Conservation (phyloP, 2,329 filamentous ascomycete genomes). For the Stemphylium lycopersici region DNA sequence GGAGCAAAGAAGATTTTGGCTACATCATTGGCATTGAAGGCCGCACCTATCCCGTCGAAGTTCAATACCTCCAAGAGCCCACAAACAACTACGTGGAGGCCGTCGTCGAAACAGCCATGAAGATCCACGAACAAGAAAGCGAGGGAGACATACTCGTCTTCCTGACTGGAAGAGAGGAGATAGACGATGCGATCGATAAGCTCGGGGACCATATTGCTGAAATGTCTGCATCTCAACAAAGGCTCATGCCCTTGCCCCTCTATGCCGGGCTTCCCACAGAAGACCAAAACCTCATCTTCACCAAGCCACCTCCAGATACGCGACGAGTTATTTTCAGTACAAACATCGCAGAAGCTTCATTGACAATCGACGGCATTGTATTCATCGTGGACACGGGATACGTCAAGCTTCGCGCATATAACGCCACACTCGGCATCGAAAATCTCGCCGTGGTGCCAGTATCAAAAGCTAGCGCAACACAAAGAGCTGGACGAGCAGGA, state of each 20-base stretch:
- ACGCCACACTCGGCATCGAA: constrained; percentile 85
- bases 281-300: constrained; percentile 94
- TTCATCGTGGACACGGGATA: constrained; percentile 92
- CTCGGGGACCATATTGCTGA: constrained; percentile 74
- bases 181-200: constrained; percentile 79
- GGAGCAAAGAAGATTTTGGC: constrained; percentile 54
- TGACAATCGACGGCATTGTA: constrained; percentile 89
- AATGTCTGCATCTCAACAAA: constrained; percentile 64
- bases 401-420: constrained; percentile 86
- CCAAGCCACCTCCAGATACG: constrained; percentile 78
- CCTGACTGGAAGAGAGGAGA: constrained; percentile 90
- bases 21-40: constrained; percentile 85
- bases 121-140: constrained; percentile 81
- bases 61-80: constrained; percentile 78
- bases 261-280: constrained; percentile 90
- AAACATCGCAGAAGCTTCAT: constrained; percentile 94
- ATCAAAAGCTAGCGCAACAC: constrained; percentile 90
- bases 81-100: constrained; percentile 86
- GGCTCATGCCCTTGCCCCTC: constrained; percentile 75
- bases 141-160: constrained; percentile 91
- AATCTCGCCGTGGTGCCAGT: constrained; percentile 80
- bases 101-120: constrained; percentile 80
- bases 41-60: constrained; percentile 85
- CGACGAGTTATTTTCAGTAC: constrained; percentile 93
- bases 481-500: constrained; percentile 87